Evolutionary conservation across 2,329 filamentous ascomycete genomes (phyloP).

Genomic region (Claviceps sp.): DNA sequence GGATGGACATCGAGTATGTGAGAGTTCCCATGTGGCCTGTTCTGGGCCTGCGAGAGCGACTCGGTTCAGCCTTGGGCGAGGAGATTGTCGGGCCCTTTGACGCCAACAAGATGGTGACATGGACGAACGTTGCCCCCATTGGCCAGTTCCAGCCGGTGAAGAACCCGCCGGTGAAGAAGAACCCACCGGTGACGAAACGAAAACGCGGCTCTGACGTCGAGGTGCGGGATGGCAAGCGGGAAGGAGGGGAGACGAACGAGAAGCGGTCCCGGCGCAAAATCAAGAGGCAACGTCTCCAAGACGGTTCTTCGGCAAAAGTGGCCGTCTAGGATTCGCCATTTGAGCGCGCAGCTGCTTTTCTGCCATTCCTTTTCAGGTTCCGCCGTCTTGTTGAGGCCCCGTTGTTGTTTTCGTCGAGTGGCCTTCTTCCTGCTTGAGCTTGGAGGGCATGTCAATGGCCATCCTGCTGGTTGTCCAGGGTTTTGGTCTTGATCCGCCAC

Average conservation of each 20-base stretch:
- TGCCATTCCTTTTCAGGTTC: no score
- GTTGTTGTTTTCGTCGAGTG: no score
- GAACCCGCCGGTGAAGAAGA: constrained; percentile 2
- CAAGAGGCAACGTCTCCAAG: constrained; percentile 22
- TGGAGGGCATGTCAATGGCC: no score
- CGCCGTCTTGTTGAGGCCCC: no score
- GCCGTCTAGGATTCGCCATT: constrained; percentile 12
- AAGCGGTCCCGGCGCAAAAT: constrained; percentile 12
- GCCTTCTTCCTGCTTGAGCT: no score
- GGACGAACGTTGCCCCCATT: constrained; percentile 21
- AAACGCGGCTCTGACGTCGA: constrained; percentile 16
- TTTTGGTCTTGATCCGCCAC: no score
- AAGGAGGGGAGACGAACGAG: constrained; percentile 25
- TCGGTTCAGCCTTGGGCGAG: constrained; percentile 37
- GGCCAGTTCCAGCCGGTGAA: constrained; percentile 14
- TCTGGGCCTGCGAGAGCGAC: constrained; percentile 39
- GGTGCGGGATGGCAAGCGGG: constrained; percentile 23
- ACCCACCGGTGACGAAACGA: constrained; percentile 8
- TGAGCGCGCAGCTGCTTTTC: no score
- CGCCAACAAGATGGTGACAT: constrained; percentile 24
- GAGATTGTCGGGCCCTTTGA: constrained; percentile 34
- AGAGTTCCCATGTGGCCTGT: constrained; percentile 41
- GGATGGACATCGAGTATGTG: constrained; percentile 33
- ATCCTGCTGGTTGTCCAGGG: no score
- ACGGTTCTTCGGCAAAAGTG: constrained; percentile 17